Base-by-base conservation (phyloP, 805 yeast species). In the Grigorovia jiainica region DNA sequence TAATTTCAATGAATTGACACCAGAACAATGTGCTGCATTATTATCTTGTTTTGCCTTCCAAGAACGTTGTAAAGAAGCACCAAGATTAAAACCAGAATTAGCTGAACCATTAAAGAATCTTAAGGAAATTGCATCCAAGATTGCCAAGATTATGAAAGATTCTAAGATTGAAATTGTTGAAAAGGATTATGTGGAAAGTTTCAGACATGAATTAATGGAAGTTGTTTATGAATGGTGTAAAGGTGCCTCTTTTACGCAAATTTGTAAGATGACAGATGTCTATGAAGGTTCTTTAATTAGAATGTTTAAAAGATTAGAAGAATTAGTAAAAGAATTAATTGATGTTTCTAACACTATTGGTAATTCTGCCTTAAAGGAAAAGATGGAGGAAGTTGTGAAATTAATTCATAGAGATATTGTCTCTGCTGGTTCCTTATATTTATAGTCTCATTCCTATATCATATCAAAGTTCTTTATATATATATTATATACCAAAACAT, bases 231-330 rank as follows among this genome's bases (percentile, higher is more conserved):
- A 90, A 38, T 92, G 99, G 99, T 87, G 96, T 62, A 81, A 82
- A 58, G 97, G 97, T 16, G 96, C 95, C 6, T 70, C 92, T 0
- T 92, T 92, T 63, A 90, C 97, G 0, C 96, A 90, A 60, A 90
- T 92, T 48, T 90, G 97, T 68, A 90, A 90, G 63, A 87, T 92
- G 96, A 92, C 98, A 0, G 98, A 92, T 58, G 97, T 92, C 35
- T 92, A 90, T 53, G 99, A 92, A 67, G 99, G 99, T 34, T 82
- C 95, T 18, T 72, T 92, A 57, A 90, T 92, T 50, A 79, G 99
- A 60, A 84, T 86, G 78, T 92, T 92, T 69, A 82, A 92, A 63
- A 75, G 98, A 58, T 69, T 92, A 42, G 98, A 92, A 63, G 99
- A 92, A 61, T 73, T 92, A 71, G 68, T 92, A 43, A 78, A 90